A percentile compares a stretch with the other conserved stretches of the same genome.
Evolutionary conservation across 768 basidiomycete genomes (phyloP).

Genomic region (Mycena metata): DNA sequence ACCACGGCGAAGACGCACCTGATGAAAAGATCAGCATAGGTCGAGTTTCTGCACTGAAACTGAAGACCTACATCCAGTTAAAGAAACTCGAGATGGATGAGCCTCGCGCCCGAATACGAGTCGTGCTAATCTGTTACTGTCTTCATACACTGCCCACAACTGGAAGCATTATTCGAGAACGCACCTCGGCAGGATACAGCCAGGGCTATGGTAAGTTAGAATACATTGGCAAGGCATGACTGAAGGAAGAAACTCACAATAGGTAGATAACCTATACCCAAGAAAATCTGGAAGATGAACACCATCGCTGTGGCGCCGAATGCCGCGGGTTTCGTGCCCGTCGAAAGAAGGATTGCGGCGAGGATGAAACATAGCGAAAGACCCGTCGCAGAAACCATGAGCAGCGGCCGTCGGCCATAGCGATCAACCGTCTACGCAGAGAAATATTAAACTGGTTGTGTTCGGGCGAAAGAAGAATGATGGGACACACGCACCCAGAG

Average conservation of each 20-base stretch:
- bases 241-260: slow-evolving; percentile 45
- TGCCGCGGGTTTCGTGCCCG: slow-evolving; percentile 49
- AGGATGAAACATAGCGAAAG: slow-evolving; percentile 55
- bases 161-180: not conserved
- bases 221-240: not conserved
- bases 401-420: slow-evolving; percentile 52
- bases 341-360: slow-evolving; percentile 51
- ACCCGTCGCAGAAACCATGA: slow-evolving; percentile 55
- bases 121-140: slow-evolving; percentile 49
- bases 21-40: slow-evolving; percentile 3
- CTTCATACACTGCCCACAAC: not conserved
- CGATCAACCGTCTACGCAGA: slow-evolving; percentile 53
- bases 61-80: slow-evolving; percentile 45
- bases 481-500: slow-evolving; percentile 47
- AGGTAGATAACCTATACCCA: slow-evolving; percentile 55
- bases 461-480: not conserved
- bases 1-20: slow-evolving; percentile 57
- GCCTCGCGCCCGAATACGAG: slow-evolving; percentile 52
- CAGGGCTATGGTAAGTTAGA: slow-evolving; percentile 3
- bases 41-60: not conserved
- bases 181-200: slow-evolving; percentile 27
- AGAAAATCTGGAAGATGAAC: slow-evolving; percentile 57
- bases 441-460: not conserved
- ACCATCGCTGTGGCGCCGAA: slow-evolving; percentile 57
- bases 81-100: slow-evolving; percentile 52